These are phyloP conservation scores for Puccinia sorghi DNA, from an alignment of 1,284 basidiomycete species.

Conservation along the genomic window DNA sequence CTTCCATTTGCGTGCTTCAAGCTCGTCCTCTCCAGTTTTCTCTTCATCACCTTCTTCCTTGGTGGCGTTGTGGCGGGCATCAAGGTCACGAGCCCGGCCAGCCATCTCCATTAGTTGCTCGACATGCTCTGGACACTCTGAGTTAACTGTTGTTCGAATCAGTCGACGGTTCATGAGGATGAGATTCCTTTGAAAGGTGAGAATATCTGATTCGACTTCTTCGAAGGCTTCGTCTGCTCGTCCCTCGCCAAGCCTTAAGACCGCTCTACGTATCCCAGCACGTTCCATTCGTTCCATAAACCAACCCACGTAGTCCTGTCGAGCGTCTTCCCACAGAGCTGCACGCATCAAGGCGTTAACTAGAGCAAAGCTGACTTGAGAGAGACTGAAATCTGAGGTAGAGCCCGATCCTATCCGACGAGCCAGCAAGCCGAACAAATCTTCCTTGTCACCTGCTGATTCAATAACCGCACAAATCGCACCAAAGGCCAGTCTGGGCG, in stretches of 20 bases:
- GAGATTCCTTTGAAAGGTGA: conserved; percentile 58
- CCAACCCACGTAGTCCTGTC: conserved; percentile 7
- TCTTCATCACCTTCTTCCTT: conserved; percentile 59
- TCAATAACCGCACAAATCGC: conserved; percentile 55
- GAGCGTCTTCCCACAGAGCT: conserved; percentile 12
- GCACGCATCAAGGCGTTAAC: conserved; percentile 34
- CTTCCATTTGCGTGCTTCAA: conserved; percentile 68
- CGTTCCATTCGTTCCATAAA: conserved; percentile 34
- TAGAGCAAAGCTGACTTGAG: conserved; percentile 38
- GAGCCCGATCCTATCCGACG: conserved; percentile 57
- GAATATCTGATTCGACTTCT: conserved; percentile 35
- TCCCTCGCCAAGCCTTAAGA: conserved; percentile 74
- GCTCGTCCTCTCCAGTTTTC: conserved; percentile 59
- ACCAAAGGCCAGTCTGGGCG: conserved; percentile 56
- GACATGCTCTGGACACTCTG: conserved; percentile 66
- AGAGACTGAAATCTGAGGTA: conserved; percentile 51
- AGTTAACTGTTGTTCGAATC: conserved; percentile 72
- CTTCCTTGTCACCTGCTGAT: conserved; percentile 52
- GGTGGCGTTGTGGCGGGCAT: conserved; percentile 61
- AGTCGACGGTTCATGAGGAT: conserved; percentile 79
- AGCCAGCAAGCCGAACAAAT: conserved; percentile 56
- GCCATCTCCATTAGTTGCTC: conserved; percentile 68
- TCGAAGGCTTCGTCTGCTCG: conserved; percentile 58
- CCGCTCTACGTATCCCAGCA: conserved; percentile 57
- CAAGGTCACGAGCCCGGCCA: conserved; percentile 68